Conservation (phyloP, 805 yeast genomes). For the Tetrapisispora fleetii region DNA sequence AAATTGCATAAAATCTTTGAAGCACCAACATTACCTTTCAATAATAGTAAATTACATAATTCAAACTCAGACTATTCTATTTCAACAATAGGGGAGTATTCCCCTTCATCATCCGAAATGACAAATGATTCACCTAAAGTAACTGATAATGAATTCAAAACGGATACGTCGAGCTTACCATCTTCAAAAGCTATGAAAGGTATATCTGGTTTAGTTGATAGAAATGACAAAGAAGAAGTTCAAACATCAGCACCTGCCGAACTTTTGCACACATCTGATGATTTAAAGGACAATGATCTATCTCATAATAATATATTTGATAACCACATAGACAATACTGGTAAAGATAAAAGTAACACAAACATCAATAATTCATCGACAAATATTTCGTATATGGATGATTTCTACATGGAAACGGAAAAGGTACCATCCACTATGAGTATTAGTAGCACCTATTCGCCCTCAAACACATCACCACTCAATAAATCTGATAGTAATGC, state of each 20-base stretch:
- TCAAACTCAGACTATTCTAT: conserved; percentile 30
- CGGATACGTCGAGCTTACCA: conserved; percentile 23
- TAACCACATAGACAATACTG: not conserved
- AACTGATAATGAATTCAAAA: conserved; percentile 11
- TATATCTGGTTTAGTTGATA: conserved; percentile 30
- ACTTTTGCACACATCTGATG: no score
- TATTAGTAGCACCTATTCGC: conserved; percentile 17
- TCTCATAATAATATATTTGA: not conserved
- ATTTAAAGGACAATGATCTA: not conserved
- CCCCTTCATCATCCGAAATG: conserved; percentile 38
- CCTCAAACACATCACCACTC: conserved; percentile 5
- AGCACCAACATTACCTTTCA: conserved; percentile 25
- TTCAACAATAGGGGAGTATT: conserved; percentile 37
- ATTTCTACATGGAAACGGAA: conserved; percentile 21
- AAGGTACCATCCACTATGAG: conserved; percentile 21
- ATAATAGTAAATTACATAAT: conserved; percentile 15
- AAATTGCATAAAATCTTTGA: conserved; percentile 20
- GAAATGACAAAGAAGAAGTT: not conserved
- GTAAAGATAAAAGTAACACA: not conserved
- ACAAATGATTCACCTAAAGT: conserved; percentile 32
- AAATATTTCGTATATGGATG: conserved; percentile 14
- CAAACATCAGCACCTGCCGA: not conserved
- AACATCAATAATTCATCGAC: conserved; percentile 5
- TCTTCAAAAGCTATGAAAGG: conserved; percentile 34
- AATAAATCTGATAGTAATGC: not conserved